Conservation (phyloP, 192 early-diverging fungal species). For the Endogone sp. region DNA sequence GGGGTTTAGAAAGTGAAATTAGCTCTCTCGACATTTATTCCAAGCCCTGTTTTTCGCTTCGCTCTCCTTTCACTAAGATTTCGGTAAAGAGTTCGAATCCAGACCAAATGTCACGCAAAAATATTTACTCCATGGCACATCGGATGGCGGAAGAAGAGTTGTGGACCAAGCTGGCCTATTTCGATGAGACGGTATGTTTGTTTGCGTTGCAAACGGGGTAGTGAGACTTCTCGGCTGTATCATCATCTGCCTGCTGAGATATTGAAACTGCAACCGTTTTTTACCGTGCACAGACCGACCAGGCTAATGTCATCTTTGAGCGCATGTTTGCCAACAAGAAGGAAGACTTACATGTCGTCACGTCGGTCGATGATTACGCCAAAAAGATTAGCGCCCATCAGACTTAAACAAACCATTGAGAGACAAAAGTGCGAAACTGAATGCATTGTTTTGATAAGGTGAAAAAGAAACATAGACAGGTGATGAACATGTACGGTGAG, state of each 20-base stretch:
- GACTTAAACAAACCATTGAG: too few species aligned
- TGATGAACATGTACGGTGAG: too few species aligned
- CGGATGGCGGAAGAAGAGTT: constrained; percentile 65
- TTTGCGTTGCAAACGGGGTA: background rate
- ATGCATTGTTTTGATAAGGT: too few species aligned
- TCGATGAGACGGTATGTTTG: constrained; percentile 48
- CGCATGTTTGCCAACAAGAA: background rate
- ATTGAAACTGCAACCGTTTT: background rate
- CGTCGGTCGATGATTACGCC: too few species aligned
- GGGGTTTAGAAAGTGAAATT: background rate
- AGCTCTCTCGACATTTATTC: too few species aligned
- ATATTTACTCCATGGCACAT: constrained; percentile 55
- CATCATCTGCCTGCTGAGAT: background rate
- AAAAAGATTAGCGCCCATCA: too few species aligned
- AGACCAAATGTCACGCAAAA: constrained; percentile 56
- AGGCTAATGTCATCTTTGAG: constrained; percentile 4
- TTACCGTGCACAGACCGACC: background rate
- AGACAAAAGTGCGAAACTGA: too few species aligned
- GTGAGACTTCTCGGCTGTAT: too few species aligned
- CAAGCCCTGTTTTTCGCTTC: too few species aligned
- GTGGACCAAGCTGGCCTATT: constrained; percentile 66
- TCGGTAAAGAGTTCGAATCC: constrained; percentile 57
- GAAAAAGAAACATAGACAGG: too few species aligned
- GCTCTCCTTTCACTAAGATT: constrained; percentile 28
- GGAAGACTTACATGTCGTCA: too few species aligned